Evolutionary conservation across 768 basidiomycete species (phyloP), one percentile per base, ranked within the genome.

Genomic region (Boletus coccyginus): DNA sequence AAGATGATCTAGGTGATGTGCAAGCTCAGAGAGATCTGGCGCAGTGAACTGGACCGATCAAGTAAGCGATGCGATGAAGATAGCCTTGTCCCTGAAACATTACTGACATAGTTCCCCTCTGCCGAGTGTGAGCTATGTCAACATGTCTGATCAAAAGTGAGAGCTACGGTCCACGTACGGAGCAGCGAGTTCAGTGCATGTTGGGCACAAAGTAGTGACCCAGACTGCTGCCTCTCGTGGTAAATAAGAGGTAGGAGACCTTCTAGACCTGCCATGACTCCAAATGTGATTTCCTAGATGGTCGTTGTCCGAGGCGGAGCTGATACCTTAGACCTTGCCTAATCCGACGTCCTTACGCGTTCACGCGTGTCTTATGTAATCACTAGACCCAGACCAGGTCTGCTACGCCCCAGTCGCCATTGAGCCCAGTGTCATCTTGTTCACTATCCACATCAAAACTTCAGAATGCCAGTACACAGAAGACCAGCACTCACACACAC

Each of bases 181-280:
- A 93, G 77, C 19, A 94, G 76, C 17, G 82, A 82, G 67, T 93
- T 94, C 33, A 94, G 77, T 9, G 92, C 90, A 73, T 94, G 90
- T 66, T 93, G 91, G 13, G 91, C 92, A 67, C 92, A 94, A 32
- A 93, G 80, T 82, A 89, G 89, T 3, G 90, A 91, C 24, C 89
- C 90, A 54, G 73, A 60, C 66, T 92, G 81, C 70, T 94, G 91
- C 58, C 70, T 81, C 67, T 93, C 90, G 70, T 92, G 89, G 68
- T 92, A 92, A 55, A 93, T 87, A 11, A 79, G 66, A 9, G 76
- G 67, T 13, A 76, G 61, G 11, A 92, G 76, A 31, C 62, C 63
- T 61, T 88, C 82, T 38, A 88, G 74, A 48, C 79, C 78, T 31
- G 84, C 77, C 87, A 89, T 90, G 51, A 54, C 63, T 57, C 56